Base-by-base conservation (phyloP, 2,329 filamentous ascomycete genomes). In the Teratosphaeriaceae sp. region DNA sequence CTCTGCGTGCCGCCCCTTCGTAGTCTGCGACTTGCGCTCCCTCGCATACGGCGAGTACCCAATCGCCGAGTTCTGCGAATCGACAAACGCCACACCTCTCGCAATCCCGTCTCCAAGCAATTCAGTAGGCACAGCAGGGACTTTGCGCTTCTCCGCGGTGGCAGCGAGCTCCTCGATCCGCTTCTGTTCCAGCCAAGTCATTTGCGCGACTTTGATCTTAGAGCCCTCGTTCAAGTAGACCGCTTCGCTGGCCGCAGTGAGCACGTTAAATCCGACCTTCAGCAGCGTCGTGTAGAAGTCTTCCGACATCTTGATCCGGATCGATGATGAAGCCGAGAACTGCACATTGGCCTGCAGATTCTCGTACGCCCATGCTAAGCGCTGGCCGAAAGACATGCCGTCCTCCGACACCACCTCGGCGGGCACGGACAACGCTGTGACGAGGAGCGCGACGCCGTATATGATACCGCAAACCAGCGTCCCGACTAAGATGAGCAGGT, bases 271-370 rank as follows among this genome's bases (percentile, higher is more conserved):
- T 0, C 92, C 92, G 26, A 88, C 79, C 46, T 89, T 82, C 2
- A 97, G 73, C 3, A 97, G 71, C 0, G 88, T 85, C 0, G 88
- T 94, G 62, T 97, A 98, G 60, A 97, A 96, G 61, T 98, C 92
- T 72, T 97, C 94, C 43, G 88, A 81, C 71, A 85, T 81, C 33
- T 82, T 86, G 42, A 97, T 78, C 11, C 82, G 79, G 27, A 96
- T 79, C 29, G 84, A 65, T 1, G 69, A 68, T 6, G 65, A 66
- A 7, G 66, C 82, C 1, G 85, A 84, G 18, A 96, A 74, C 11
- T 92, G 88, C 2, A 90, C 79, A 46, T 92, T 92, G 2, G 89
- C 89, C 65, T 96, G 89, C 74, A 97, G 84, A 53, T 97, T 97
- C 38, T 78, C 78, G 58, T 94, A 88, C 0, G 90, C 89, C 38